Conservation (phyloP, 148 eudicot genomes). For the Camellia japonica region DNA sequence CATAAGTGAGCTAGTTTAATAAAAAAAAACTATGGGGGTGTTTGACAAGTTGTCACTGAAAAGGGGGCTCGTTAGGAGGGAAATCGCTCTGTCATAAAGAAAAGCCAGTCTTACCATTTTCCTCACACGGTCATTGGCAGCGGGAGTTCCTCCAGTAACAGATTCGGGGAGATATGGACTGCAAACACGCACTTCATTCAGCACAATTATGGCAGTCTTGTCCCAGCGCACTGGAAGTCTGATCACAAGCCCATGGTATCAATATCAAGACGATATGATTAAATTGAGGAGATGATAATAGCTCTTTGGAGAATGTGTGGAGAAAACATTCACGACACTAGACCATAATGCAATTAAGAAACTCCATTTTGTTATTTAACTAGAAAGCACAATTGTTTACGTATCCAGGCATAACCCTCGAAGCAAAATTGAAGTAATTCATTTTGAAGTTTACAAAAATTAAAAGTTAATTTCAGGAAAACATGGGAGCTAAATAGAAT, state of each 20-base stretch:
- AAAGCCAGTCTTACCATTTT: conserved; percentile 71
- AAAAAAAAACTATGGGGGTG: background rate
- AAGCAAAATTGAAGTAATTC: background rate
- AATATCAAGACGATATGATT: background rate
- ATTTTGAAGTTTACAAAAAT: background rate
- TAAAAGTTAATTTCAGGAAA: background rate
- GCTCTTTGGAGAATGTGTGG: background rate
- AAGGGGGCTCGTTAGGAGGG: too few relatives aligned
- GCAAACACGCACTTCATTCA: conserved; percentile 88
- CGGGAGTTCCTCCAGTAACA: conserved; percentile 86
- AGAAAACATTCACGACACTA: background rate
- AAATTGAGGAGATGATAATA: background rate
- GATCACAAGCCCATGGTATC: conserved; percentile 16
- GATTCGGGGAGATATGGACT: conserved; percentile 87
- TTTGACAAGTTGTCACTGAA: too few relatives aligned
- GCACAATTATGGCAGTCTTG: conserved; percentile 82
- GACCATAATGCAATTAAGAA: background rate
- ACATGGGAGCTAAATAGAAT: background rate
- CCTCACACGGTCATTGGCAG: conserved; percentile 91
- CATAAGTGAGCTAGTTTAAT: background rate
- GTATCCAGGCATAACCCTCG: background rate
- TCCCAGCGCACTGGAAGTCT: conserved; percentile 98
- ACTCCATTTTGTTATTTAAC: background rate
- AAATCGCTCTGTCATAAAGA: too few relatives aligned
- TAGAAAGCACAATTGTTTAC: background rate